phyloP scores from a whole-genome alignment of 202 grass and related monocot genomes.

The Panicum hallii region DNA sequence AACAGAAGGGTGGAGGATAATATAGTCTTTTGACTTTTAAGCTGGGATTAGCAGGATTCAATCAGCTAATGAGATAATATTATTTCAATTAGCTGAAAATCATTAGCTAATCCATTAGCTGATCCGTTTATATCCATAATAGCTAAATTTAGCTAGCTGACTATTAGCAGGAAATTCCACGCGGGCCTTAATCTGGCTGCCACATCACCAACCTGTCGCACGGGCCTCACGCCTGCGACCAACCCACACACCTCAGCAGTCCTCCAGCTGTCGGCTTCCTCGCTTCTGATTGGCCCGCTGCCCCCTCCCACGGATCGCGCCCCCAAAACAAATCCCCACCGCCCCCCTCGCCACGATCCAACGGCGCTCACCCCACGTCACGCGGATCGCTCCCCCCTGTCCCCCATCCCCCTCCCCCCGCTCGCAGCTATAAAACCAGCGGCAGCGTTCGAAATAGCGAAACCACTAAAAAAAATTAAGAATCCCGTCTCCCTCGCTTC shows the following conservation, averaged over 20 bases:
- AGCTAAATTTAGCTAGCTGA: too few species aligned
- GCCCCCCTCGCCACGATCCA: neutral
- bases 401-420: neutral
- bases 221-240: neutral
- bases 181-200: too few species aligned
- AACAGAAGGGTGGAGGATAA: too few species aligned
- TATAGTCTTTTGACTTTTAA: too few species aligned
- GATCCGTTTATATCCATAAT: too few species aligned
- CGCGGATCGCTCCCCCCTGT: slow-evolving; percentile 23
- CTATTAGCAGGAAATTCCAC: too few species aligned
- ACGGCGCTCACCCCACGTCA: slow-evolving; percentile 5
- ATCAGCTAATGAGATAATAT: too few species aligned
- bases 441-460: neutral
- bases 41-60: too few species aligned
- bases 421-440: neutral
- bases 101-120: too few species aligned
- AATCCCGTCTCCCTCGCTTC: neutral
- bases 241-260: neutral
- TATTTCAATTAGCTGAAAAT: too few species aligned
- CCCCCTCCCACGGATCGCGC: slow-evolving; percentile 38
- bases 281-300: slow-evolving; percentile 39
- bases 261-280: neutral
- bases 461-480: neutral
- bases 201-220: neutral
- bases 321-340: neutral